Conservation (phyloP, 768 basidiomycete species). For the Coprinopsis strossmayeri region DNA sequence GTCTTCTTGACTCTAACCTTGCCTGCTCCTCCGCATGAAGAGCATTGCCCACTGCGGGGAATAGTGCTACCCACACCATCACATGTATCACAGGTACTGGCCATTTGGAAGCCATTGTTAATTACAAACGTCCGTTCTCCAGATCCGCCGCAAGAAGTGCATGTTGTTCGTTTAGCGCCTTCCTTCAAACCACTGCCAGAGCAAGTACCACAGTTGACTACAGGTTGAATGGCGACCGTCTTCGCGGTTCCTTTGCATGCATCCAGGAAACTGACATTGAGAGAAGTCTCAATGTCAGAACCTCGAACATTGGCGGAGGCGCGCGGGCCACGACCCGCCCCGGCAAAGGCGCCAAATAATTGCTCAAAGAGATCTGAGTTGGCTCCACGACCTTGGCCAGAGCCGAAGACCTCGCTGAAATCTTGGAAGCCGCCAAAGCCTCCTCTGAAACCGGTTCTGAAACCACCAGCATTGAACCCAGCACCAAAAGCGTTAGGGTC, state of each 20-base stretch:
- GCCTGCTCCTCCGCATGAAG: conserved; percentile 78
- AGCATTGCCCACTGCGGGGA: conserved; percentile 73
- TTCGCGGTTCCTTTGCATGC: conserved; percentile 86
- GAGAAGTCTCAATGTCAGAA: conserved; percentile 71
- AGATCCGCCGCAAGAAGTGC: conserved; percentile 75
- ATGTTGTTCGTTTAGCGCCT: conserved; percentile 77
- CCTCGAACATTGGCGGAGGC: conserved; percentile 49
- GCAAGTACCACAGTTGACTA: conserved; percentile 81
- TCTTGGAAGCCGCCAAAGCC: conserved; percentile 56
- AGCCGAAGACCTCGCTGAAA: conserved; percentile 56
- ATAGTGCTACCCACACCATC: conserved; percentile 75
- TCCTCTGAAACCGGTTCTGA: conserved; percentile 29
- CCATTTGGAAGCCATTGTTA: conserved; percentile 95
- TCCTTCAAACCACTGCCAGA: conserved; percentile 80
- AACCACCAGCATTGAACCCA: conserved; percentile 26
- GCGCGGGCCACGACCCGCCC: conserved; percentile 37
- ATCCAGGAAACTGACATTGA: conserved; percentile 84
- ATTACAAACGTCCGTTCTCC: conserved; percentile 88
- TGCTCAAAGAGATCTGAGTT: conserved; percentile 70
- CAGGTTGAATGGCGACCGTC: conserved; percentile 69
- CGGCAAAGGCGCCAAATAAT: conserved; percentile 71
- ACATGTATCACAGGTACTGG: conserved; percentile 82
- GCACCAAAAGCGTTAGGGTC: conserved; percentile 77
- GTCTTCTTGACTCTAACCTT: conserved; percentile 76
- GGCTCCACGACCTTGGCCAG: conserved; percentile 32